Evolutionary conservation across 257 asterid species (phyloP), one percentile per base, ranked within the genome.

Genomic region (Solanum ossicruentum): DNA sequence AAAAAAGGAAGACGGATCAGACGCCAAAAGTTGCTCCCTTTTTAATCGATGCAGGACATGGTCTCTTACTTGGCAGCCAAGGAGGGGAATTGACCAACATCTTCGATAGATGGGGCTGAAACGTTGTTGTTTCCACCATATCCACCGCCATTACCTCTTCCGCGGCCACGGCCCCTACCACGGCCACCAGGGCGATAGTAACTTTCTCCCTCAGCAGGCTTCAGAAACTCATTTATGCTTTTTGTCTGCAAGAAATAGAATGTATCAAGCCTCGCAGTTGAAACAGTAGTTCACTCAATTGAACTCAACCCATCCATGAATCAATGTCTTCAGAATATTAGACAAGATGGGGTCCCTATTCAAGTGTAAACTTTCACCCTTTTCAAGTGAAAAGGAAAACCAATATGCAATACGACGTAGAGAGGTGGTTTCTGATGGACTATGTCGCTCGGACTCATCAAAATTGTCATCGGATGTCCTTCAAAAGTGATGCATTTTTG

Each of bases 161-260:
- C 85, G 23, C 69, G 28, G 17, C 81, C 85, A 2, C 43, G 66
- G 9, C 85, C 85, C 85, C 81, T 51, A 1, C 85, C 85, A 28
- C 85, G 80, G 7, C 85, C 81, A 66, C 85, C 81, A 67, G 81
- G 2, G 54, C 85, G 81, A 21, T 52, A 66, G 67, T 52, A 65
- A n/a, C 32, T 83, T 51, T 67, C 81, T 51, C 85, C 81, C 5
- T 83, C 85, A 10, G 85, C 70, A 32, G 81, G 81, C 15, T 83
- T 83, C 67, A 83, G 81, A n/a, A 83, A 66, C 56, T 83, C 85
- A 10, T 67, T 83, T 41, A 83, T 83, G 67, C 36, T 66, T 83
- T 83, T 8, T 2, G 85, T 32, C 85, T 83, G 81, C 41, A 83
- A 4, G 21, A 49, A 51, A 51, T 18, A 5, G 18, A 26, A 23